Base-by-base conservation (phyloP, 495 filamentous ascomycete genomes). In the Hyaloscypha hepaticicola region DNA sequence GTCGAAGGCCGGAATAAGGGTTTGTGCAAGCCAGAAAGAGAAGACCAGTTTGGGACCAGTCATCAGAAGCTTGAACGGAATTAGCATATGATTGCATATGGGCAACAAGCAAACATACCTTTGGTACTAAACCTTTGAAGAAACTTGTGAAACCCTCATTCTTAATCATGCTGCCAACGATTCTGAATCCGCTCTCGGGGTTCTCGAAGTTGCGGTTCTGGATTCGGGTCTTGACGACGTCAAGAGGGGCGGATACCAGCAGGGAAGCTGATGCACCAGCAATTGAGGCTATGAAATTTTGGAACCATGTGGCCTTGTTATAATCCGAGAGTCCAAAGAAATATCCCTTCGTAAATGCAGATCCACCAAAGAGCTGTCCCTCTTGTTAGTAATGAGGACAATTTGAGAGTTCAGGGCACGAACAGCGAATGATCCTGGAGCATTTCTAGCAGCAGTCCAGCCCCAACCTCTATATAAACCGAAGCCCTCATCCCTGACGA, bases 191-290 rank as follows among this genome's bases (percentile, higher is more conserved):
- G 67, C 89, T 89, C 81, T 97, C 93, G 63, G 92, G 93, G 81
- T 95, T 91, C 65, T 99, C 96, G 74, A 99, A 99, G 80, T 99
- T 98, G 74, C 90, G 86, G 81, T 98, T 99, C 81, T 99, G 95
- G 74, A 99, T 98, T 73, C 95, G 86, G 60, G 95, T 99, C 84
- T 99, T 99, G 83, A 99, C 96, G 71, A 99, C 95, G 72, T 99
- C 95, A 55, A 99, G 84, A 22, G 95, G 95, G 19, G 94, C 95
- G 34, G 93, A 97, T 3, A 99, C 92, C 41, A 99, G 73, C 28
- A 99, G 80, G 12, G 93, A 97, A 8, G 95, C 92, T 48, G 90
- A 92, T 28, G 95, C 94, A 77, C 95, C 95, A 65, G 88, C 90
- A 66, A 98, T 91, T 8, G 95, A 98, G 49, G 95, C 95, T 59